A percentile compares a stretch with the other conserved stretches of the same genome.
Evolutionary conservation across 1,284 basidiomycete genomes (phyloP).

Genomic region (Leccinum pachyderme): DNA sequence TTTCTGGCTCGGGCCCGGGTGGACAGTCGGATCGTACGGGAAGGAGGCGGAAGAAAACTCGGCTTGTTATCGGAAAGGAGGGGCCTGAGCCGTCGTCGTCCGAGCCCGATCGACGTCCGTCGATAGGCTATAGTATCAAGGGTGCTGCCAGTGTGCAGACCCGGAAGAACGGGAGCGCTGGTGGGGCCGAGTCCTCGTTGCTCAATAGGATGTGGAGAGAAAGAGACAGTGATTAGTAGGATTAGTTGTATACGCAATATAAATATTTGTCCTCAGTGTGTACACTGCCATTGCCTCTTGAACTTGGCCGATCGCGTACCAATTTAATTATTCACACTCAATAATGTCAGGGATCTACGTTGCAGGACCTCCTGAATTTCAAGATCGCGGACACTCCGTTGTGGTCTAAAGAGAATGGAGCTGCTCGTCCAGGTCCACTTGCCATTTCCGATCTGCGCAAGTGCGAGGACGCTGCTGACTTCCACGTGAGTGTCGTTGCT

Average conservation of each 20-base stretch:
- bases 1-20: constrained; percentile 3
- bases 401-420: constrained; percentile 63
- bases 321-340: not conserved
- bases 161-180: constrained; percentile 12
- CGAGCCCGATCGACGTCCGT: constrained; percentile 35
- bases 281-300: constrained; percentile 14
- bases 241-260: constrained; percentile 15
- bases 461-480: constrained; percentile 59
- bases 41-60: constrained; percentile 24
- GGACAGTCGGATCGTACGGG: constrained; percentile 13
- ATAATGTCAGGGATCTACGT: constrained; percentile 58
- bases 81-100: constrained; percentile 13
- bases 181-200: constrained; percentile 34
- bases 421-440: constrained; percentile 57
- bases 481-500: constrained; percentile 49
- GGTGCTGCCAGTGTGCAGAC: constrained; percentile 46
- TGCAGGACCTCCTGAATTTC: constrained; percentile 55
- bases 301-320: constrained; percentile 40
- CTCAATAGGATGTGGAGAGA: constrained; percentile 41
- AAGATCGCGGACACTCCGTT: constrained; percentile 56
- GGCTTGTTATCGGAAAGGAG: constrained; percentile 9
- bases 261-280: not conserved
- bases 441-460: constrained; percentile 57
- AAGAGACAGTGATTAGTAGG: constrained; percentile 20
- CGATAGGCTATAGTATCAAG: constrained; percentile 50